phyloP scores from a whole-genome alignment of 2,329 filamentous ascomycete genomes.

The Fusarium papillatum region DNA sequence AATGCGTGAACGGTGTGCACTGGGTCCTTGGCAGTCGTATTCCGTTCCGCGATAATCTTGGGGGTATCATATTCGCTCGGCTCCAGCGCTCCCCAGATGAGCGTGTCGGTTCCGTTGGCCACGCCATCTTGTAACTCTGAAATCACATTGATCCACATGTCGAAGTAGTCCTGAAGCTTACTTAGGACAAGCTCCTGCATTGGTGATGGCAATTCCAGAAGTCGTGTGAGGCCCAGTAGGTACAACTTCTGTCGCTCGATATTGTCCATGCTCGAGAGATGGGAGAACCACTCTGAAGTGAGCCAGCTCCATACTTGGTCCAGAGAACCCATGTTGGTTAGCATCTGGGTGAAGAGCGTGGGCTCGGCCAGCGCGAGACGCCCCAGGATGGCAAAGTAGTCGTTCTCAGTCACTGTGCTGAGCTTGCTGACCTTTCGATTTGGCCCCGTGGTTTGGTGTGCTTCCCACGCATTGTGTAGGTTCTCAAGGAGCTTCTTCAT shows the following conservation, averaged over 20 bases:
- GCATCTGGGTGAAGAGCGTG: constrained; percentile 72
- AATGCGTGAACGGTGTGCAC: constrained; percentile 76
- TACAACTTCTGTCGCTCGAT: constrained; percentile 78
- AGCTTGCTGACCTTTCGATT: constrained; percentile 78
- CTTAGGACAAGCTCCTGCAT: constrained; percentile 70
- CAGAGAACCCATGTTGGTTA: constrained; percentile 61
- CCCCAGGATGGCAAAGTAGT: constrained; percentile 88
- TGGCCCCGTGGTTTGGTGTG: constrained; percentile 86
- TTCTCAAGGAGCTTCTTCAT: constrained; percentile 74
- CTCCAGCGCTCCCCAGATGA: constrained; percentile 61
- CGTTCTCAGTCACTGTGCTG: constrained; percentile 82
- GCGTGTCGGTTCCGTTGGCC: constrained; percentile 63
- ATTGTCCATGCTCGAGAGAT: constrained; percentile 77
- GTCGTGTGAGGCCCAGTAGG: constrained; percentile 78
- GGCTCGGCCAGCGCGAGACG: constrained; percentile 84
- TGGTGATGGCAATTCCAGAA: constrained; percentile 74
- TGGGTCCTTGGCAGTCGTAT: constrained; percentile 71
- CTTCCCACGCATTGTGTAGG: constrained; percentile 77
- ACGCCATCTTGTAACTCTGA: constrained; percentile 74
- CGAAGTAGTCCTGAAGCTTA: constrained; percentile 80
- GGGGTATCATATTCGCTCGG: constrained; percentile 68
- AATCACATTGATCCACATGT: constrained; percentile 81
- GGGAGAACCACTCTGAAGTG: constrained; percentile 74
- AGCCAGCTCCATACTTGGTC: constrained; percentile 72
- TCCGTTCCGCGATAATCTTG: constrained; percentile 65